Evolutionary conservation across 1,139 yeast species (phyloP).

Genomic region (Blastobotrys illinoisensis): DNA sequence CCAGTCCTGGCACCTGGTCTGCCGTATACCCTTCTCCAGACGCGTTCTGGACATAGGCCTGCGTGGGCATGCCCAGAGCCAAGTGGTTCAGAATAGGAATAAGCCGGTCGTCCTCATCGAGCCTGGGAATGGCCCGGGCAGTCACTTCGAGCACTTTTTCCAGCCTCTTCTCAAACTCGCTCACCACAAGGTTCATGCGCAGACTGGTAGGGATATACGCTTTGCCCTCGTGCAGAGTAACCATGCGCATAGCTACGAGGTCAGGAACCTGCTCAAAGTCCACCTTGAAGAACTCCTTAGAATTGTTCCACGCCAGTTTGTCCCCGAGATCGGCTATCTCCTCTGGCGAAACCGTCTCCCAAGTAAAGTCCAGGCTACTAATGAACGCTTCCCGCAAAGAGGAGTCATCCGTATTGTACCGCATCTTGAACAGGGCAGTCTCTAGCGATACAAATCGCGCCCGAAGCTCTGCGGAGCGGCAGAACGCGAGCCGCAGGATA

Average conservation of each 20-base stretch:
- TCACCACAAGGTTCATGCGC: constrained; percentile 60
- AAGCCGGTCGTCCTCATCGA: constrained; percentile 88
- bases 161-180: constrained; percentile 61
- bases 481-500: constrained; percentile 80
- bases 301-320: constrained; percentile 39
- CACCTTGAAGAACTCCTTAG: constrained; percentile 49
- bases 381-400: constrained; percentile 72
- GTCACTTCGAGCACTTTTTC: constrained; percentile 54
- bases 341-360: constrained; percentile 61
- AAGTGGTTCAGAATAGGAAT: constrained; percentile 77
- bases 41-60: constrained; percentile 26
- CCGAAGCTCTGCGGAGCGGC: constrained; percentile 79
- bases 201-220: constrained; percentile 84
- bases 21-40: constrained; percentile 59
- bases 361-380: constrained; percentile 45
- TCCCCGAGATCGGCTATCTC: constrained; percentile 53
- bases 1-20: constrained; percentile 50
- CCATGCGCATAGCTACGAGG: constrained; percentile 63
- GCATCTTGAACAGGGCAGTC: constrained; percentile 61
- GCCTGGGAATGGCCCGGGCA: constrained; percentile 70
- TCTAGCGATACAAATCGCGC: constrained; percentile 75
- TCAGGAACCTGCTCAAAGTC: constrained; percentile 84
- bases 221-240: constrained; percentile 58
- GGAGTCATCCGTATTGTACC: constrained; percentile 61
- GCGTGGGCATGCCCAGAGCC: constrained; percentile 46